Conservation (phyloP, 345 rosid species). For the Draba incana region DNA sequence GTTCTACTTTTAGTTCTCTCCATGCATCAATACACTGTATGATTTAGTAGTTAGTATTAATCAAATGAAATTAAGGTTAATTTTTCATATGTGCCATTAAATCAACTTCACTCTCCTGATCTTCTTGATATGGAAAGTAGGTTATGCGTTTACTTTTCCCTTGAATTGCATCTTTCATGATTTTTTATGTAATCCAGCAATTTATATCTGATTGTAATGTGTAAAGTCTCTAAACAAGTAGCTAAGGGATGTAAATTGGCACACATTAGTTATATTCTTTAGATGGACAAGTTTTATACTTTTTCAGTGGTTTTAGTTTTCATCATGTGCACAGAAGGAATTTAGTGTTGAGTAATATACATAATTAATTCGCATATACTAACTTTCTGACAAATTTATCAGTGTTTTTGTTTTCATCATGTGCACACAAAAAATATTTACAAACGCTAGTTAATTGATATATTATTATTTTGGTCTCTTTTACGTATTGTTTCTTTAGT, state of each 20-base stretch:
- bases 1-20: constrained; percentile 3
- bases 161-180: no score
- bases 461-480: no score
- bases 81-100: background rate
- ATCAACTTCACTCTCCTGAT: background rate
- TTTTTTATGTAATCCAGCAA: no score
- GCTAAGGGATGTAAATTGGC: no score
- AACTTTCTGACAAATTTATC: constrained; percentile 31
- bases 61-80: background rate
- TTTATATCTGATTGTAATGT: no score
- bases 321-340: constrained; percentile 27
- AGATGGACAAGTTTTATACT: no score
- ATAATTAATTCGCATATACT: constrained; percentile 8
- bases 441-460: constrained; percentile 19
- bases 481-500: no score
- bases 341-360: background rate
- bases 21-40: background rate
- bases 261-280: no score
- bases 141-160: background rate
- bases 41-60: background rate
- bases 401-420: constrained; percentile 30
- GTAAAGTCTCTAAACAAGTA: no score
- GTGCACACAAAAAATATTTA: constrained; percentile 9
- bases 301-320: constrained; percentile 15
- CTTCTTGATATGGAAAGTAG: background rate